Conservation (phyloP, 2,329 filamentous ascomycete genomes). For the Zelopaecilomyces penicillatus region DNA sequence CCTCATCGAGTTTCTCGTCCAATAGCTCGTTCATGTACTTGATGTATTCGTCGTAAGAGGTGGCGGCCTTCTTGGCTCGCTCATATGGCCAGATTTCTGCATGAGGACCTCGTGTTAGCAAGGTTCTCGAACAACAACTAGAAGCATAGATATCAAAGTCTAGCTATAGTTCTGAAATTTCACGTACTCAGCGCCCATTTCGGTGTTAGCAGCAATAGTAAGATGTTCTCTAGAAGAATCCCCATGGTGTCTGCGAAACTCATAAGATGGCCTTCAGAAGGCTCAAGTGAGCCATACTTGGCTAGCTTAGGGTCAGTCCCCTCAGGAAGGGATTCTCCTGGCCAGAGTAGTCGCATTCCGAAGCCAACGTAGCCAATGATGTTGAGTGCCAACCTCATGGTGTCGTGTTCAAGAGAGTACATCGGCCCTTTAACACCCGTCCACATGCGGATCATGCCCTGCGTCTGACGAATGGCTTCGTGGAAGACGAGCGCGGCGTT, state of each 20-base stretch:
- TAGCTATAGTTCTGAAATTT: neutral
- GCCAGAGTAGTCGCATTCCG: conserved; percentile 52
- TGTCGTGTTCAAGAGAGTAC: conserved; percentile 50
- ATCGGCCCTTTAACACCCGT: conserved; percentile 39
- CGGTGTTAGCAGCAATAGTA: conserved; percentile 53
- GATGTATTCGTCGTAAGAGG: conserved; percentile 54
- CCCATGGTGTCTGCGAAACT: conserved; percentile 58
- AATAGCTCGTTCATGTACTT: conserved; percentile 65
- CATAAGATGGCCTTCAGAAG: conserved; percentile 49
- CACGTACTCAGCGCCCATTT: conserved; percentile 44
- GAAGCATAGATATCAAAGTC: neutral
- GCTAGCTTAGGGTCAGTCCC: conserved; percentile 35
- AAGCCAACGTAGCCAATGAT: conserved; percentile 63
- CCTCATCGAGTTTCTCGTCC: conserved; percentile 45
- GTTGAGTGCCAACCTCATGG: conserved; percentile 52
- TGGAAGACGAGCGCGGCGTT: conserved; percentile 61
- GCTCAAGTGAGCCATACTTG: conserved; percentile 40
- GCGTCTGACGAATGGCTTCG: conserved; percentile 54
- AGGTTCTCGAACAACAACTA: neutral
- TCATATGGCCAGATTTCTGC: conserved; percentile 41
- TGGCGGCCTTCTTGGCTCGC: conserved; percentile 40
- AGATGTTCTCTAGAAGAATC: conserved; percentile 52
- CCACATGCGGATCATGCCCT: conserved; percentile 53
- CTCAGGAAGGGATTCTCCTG: conserved; percentile 46
- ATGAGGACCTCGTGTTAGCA: neutral